Base-by-base conservation (phyloP, 176 grass and related monocot genomes). In the Carex parvula region DNA sequence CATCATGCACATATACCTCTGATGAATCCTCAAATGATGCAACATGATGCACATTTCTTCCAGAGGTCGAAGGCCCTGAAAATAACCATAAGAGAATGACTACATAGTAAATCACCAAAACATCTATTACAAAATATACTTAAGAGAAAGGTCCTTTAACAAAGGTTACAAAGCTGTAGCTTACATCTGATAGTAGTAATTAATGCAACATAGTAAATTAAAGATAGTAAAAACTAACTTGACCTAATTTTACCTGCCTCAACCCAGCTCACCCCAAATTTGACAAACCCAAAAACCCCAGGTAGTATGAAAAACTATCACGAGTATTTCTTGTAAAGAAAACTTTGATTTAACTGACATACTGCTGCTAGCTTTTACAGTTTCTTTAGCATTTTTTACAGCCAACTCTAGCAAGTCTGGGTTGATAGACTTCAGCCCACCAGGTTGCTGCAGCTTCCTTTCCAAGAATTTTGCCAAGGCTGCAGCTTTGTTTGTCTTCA, bases 401-500 rank as follows among this genome's bases (percentile, higher is more conserved):
- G 93, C 96, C 22, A 92, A 9, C 55, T 99, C 91, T 82, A 99
- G 84, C 93, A 92, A 90, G 79, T 94, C 90, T 1, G 96, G 90
- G 82, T 99, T 87, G 52, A 99, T 79, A 62, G 91, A 92, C 33
- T 91, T 89, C 66, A 99, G 65, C 50, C 91, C 93, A 88, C 95
- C 93, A 84, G 96, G 91, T 44, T 94, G 88, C 87, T 94, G 93
- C 54, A 99, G 93, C 81, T 99, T 99, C 81, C 96, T 92, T 91
- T 99, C 93, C 1, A 99, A 91, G 84, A 99, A 99, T 74, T 95
- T 99, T 17, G 91, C 96, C 81, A 99, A 89, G 37, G 96, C 93
- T n/a, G 93, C 93, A 88, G 96, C 96, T 88, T 99, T 99, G 83
- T 99, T 95, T 79, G 96, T 99, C 56, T 89, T 95, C 76, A 99